Conservation (phyloP, 1,284 basidiomycete genomes). For the Rhodotorula sp. region DNA sequence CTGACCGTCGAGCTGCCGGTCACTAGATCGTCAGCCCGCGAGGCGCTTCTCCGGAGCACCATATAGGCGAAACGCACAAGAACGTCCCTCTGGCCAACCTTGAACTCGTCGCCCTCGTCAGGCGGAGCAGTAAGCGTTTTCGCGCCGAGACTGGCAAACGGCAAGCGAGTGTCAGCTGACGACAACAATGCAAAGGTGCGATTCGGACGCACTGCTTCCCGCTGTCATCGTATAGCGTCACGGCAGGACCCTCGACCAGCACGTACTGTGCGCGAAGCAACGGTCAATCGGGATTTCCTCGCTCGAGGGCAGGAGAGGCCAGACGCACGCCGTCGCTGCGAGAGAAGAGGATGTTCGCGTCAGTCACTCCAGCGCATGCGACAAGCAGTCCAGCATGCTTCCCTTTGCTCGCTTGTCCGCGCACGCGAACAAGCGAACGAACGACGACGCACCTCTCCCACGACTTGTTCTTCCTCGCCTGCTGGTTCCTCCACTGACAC, state of each 20-base stretch:
- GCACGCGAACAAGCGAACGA: not conserved
- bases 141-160: conserved; percentile 3
- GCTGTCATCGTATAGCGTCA: conserved; percentile 63
- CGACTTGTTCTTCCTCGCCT: conserved; percentile 76
- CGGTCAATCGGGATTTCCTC: not conserved
- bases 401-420: not conserved
- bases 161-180: not conserved
- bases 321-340: conserved; percentile 48
- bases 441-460: conserved; percentile 63
- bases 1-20: conserved; percentile 7
- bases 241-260: conserved; percentile 11
- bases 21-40: not conserved
- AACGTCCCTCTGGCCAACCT: conserved; percentile 15
- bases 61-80: no score
- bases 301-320: no score
- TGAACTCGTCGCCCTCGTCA: conserved; percentile 59
- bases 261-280: conserved; percentile 53
- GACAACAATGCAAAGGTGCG: not conserved
- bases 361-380: no score
- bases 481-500: conserved; percentile 59
- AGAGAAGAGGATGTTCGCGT: no score
- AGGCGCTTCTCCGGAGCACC: no score
- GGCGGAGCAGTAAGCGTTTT: conserved; percentile 32
- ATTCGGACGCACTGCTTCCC: conserved; percentile 57
- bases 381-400: no score